These are phyloP conservation scores for Lepiota brunneoincarnata DNA, from an alignment of 768 basidiomycete genomes.

Conservation along the genomic window DNA sequence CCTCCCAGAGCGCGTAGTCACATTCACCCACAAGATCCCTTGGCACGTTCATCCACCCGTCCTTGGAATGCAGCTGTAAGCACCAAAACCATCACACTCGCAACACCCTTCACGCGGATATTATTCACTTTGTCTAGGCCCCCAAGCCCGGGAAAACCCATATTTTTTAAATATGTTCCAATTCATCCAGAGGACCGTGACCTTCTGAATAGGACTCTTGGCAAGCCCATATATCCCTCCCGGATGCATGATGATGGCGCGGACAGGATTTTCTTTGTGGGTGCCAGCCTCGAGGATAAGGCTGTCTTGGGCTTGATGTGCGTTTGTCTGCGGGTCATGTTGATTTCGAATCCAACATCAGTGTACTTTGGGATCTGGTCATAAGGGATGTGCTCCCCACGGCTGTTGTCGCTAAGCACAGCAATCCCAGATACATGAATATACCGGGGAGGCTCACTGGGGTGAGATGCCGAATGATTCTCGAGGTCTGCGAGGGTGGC, in stretches of 20 bases:
- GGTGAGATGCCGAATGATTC: slow-evolving; percentile 28
- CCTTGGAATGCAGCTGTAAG: slow-evolving; percentile 39
- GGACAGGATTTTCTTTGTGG: slow-evolving; percentile 34
- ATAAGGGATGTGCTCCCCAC: slow-evolving; percentile 31
- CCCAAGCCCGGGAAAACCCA: slow-evolving; percentile 41
- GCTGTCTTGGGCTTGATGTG: slow-evolving; percentile 22
- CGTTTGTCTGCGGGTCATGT: slow-evolving; percentile 19
- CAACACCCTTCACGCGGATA: slow-evolving; percentile 40
- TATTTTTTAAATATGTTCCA: slow-evolving; percentile 26
- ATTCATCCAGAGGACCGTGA: slow-evolving; percentile 35
- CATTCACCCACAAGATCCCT: slow-evolving; percentile 42
- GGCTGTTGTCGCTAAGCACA: slow-evolving; percentile 37
- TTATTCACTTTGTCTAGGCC: slow-evolving; percentile 36
- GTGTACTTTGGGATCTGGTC: slow-evolving; percentile 24
- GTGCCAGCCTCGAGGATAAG: slow-evolving; percentile 38
- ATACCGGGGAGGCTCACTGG: slow-evolving; percentile 38
- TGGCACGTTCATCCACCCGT: slow-evolving; percentile 36
- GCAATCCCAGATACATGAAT: slow-evolving; percentile 43
- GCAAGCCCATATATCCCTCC: slow-evolving; percentile 42
- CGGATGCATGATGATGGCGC: slow-evolving; percentile 42
- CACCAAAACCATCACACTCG: slow-evolving; percentile 29
- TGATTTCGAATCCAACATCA: slow-evolving; percentile 31
- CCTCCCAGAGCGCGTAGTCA: background rate
- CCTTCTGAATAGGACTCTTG: slow-evolving; percentile 37
- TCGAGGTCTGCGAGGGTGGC: slow-evolving; percentile 38